Evolutionary conservation across 345 rosid species (phyloP).

Genomic region (Theobroma cacao): DNA sequence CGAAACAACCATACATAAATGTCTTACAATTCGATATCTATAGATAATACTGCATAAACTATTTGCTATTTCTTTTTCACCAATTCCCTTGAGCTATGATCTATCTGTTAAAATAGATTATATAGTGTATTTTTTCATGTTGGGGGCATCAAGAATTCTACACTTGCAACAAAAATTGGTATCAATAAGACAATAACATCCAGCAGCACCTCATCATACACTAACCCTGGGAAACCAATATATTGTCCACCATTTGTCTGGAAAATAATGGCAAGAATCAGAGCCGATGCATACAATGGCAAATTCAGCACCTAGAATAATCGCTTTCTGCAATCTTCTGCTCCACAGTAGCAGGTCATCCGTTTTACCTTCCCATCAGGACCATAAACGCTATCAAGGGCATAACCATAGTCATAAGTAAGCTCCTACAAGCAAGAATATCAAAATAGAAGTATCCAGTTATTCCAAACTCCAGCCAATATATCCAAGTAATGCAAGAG

Average conservation of each 20-base stretch:
- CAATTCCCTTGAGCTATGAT: neutral
- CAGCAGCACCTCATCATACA: neutral
- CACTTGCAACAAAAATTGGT: constrained; percentile 1
- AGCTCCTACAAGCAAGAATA: constrained; percentile 54
- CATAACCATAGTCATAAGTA: constrained; percentile 87
- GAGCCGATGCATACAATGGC: neutral
- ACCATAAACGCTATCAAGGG: constrained; percentile 67
- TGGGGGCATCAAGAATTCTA: neutral
- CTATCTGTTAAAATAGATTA: neutral
- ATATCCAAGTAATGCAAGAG: neutral
- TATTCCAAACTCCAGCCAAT: neutral
- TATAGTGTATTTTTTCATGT: neutral
- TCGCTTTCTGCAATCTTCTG: constrained; percentile 65
- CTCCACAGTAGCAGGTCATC: constrained; percentile 79
- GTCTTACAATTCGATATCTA: neutral
- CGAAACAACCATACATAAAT: neutral
- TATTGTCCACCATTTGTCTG: neutral
- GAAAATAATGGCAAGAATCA: too few species aligned
- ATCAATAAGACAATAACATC: neutral
- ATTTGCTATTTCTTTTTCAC: neutral
- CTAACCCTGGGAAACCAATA: neutral
- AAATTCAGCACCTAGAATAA: constrained; percentile 42
- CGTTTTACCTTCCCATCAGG: constrained; percentile 70
- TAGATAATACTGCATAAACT: neutral
- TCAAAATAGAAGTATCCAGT: neutral